A percentile compares a stretch with the other conserved stretches of the same genome.
Evolutionary conservation across 345 rosid genomes (phyloP).

Genomic region (Brassica incana): DNA sequence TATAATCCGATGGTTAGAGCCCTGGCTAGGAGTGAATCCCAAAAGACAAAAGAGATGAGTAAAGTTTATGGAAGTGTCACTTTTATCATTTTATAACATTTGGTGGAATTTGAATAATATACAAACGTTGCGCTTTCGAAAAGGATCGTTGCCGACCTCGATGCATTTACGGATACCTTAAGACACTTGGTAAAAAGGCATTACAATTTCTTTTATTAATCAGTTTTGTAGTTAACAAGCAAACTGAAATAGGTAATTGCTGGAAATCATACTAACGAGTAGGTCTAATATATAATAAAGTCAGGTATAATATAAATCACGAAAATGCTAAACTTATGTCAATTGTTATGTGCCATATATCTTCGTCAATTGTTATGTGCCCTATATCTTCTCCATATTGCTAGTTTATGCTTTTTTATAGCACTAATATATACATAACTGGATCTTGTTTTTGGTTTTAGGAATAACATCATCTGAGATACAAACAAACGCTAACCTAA

Average conservation of each 20-base stretch:
- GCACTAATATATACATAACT: no score
- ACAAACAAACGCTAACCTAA: not conserved
- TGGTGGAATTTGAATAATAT: slow-evolving; percentile 3
- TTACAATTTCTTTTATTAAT: not conserved
- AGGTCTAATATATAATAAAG: not conserved
- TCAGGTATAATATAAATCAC: not conserved
- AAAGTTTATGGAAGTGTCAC: not conserved
- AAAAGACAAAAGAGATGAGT: slow-evolving; percentile 17
- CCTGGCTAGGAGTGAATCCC: slow-evolving; percentile 18
- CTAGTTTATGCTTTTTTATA: no score
- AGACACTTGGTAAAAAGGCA: slow-evolving; percentile 8
- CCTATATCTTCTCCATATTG: no score
- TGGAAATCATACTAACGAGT: not conserved
- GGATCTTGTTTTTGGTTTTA: not conserved
- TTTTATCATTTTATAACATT: not conserved
- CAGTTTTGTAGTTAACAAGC: not conserved
- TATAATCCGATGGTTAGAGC: not conserved
- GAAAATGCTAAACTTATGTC: no score
- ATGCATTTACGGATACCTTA: not conserved
- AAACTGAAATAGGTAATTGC: not conserved
- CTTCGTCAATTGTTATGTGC: no score
- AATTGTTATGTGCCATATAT: no score
- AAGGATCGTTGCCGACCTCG: slow-evolving; percentile 13
- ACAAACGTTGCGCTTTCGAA: slow-evolving; percentile 5
- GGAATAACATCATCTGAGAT: not conserved